Conservation (phyloP, 345 rosid species). For the Rhizophora apiculata region DNA sequence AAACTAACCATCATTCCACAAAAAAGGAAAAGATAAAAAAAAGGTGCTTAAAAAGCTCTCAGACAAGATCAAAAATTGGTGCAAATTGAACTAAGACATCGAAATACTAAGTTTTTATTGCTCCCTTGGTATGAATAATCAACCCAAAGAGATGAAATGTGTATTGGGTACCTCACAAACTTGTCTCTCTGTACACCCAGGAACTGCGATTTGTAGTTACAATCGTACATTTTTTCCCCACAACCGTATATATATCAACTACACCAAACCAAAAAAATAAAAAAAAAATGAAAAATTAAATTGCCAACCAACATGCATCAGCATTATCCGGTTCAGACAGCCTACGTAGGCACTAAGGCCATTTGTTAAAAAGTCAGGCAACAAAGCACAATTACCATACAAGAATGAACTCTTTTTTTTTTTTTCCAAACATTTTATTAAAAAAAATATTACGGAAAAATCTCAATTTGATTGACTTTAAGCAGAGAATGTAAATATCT, state of each 20-base stretch:
- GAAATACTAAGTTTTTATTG: neutral
- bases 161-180: conserved; percentile 63
- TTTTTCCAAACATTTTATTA: neutral
- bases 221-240: conserved; percentile 61
- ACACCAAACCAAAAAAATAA: conserved; percentile 15
- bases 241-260: conserved; percentile 42
- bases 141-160: conserved; percentile 1
- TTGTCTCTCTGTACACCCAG: conserved; percentile 74
- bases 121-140: neutral
- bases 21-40: no score
- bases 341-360: no score
- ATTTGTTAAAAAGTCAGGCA: neutral
- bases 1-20: no score
- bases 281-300: neutral
- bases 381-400: neutral
- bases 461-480: neutral
- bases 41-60: no score
- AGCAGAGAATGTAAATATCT: neutral
- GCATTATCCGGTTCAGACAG: no score
- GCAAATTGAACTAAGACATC: no score
- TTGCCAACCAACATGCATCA: no score
- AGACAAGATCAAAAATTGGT: no score
- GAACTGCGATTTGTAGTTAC: conserved; percentile 60
- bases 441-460: neutral
- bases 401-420: no score